phyloP scores from a whole-genome alignment of 495 filamentous ascomycete genomes.

The Talaromyces wortmannii region DNA sequence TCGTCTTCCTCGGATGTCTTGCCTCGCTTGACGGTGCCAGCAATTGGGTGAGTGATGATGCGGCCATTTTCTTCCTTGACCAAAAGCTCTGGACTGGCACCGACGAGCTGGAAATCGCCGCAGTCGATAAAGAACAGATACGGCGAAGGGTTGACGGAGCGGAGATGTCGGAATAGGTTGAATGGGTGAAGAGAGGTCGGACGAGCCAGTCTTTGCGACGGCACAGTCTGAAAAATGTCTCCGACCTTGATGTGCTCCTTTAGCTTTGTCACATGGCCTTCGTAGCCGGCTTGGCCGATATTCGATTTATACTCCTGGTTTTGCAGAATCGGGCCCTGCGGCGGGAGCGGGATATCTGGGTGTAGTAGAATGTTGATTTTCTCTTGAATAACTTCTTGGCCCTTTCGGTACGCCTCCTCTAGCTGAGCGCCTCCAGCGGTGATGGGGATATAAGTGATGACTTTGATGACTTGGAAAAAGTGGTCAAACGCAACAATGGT shows the following conservation, averaged over 20 bases:
- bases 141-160: slow-evolving; percentile 90
- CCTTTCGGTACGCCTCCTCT: slow-evolving; percentile 56
- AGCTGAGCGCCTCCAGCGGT: slow-evolving; percentile 41
- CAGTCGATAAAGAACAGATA: slow-evolving; percentile 97
- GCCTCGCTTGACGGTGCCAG: slow-evolving; percentile 87
- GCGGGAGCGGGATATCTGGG: slow-evolving; percentile 70
- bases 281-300: slow-evolving; percentile 82
- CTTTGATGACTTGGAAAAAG: slow-evolving; percentile 85
- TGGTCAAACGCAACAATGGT: slow-evolving; percentile 94
- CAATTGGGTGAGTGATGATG: slow-evolving; percentile 95
- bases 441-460: slow-evolving; percentile 77
- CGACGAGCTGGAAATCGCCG: slow-evolving; percentile 86
- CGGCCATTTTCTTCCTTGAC: slow-evolving; percentile 82
- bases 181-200: slow-evolving; percentile 90
- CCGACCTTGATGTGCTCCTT: slow-evolving; percentile 85
- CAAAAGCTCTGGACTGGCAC: slow-evolving; percentile 87
- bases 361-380: slow-evolving; percentile 63
- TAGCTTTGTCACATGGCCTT: slow-evolving; percentile 69
- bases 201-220: slow-evolving; percentile 84
- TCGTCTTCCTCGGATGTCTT: slow-evolving; percentile 75
- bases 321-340: slow-evolving; percentile 62
- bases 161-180: slow-evolving; percentile 95
- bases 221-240: slow-evolving; percentile 96
- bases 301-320: slow-evolving; percentile 85
- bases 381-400: slow-evolving; percentile 51